Base-by-base conservation (phyloP, 2,329 filamentous ascomycete genomes). In the Microdochium trichocladiopsis region DNA sequence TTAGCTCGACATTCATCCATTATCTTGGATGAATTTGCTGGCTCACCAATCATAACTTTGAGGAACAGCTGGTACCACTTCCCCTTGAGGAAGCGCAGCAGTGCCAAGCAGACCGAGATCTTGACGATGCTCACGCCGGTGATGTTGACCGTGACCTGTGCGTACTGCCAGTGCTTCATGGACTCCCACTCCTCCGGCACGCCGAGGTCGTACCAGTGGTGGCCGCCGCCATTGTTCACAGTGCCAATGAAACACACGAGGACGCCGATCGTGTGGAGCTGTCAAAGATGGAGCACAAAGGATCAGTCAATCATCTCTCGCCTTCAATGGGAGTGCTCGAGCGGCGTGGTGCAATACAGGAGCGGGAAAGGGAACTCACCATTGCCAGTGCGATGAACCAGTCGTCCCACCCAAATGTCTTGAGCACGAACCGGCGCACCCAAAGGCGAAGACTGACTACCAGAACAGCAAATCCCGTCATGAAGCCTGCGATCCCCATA, bases 61-160 rank as follows among this genome's bases (percentile, higher is more conserved):
- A 52, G 47, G 31, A 52, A 36, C 4, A 48, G 28, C n/a, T 41
- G 49, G 12, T 54, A 50, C 53, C 53, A 54, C 22, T 36, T 37
- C 2, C 33, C 31, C 24, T 54, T 37, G 16, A 52, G 48, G 16
- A 54, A 51, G 11, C 53, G 53, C n/a, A 52, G n/a, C 5, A 54
- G 48, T 16, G 52, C 52, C 25, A 54, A 50, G 3, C 47, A 48
- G 24, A 54, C 31, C n/a, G 53, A 54, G 2, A 54, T 45, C 21
- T 54, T 54, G 14, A 54, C 53, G 4, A 50, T 16, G n/a, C 53
- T 54, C 8, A 52, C 52, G 4, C 53, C 53, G 5, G 48, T 50
- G 18, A 54, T 50, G n/a, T 50, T 31, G 2, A 54, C 37, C 9
- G 48, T 49, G 14, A 50, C 50, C n/a, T 50, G 50, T n/a, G 48